Evolutionary conservation across 2,329 filamentous ascomycete genomes (phyloP).

Genomic region (Hymenotorrendiella dingleyae): DNA sequence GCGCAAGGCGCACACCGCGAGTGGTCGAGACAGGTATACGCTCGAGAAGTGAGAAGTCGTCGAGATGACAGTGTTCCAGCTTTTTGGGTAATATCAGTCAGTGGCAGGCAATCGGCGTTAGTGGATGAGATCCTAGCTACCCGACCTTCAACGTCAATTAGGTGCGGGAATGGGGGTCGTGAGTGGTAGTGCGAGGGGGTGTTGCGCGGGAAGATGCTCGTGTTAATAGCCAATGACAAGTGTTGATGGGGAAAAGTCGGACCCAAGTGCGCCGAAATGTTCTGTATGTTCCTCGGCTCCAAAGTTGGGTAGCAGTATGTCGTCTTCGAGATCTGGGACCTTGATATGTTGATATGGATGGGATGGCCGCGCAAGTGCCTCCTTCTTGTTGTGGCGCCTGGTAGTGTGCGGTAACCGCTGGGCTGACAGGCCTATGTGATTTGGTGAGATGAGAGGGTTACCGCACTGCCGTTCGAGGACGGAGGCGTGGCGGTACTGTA

Average conservation of each 20-base stretch:
- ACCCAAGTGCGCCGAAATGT: conserved; percentile 11
- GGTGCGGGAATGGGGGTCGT: too few relatives aligned
- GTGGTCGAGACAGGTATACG: neutral
- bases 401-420: too few relatives aligned
- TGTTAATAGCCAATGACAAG: conserved; percentile 9
- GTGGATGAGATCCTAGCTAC: neutral
- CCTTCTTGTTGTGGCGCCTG: too few relatives aligned
- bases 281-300: conserved; percentile 4
- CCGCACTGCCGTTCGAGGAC: too few relatives aligned
- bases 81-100: conserved; percentile 11
- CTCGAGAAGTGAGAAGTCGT: neutral
- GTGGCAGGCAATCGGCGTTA: too few relatives aligned
- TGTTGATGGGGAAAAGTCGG: conserved; percentile 1
- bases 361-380: neutral
- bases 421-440: too few relatives aligned
- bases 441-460: too few relatives aligned
- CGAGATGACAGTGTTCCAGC: conserved; percentile 1
- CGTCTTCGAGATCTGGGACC: neutral
- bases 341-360: neutral
- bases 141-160: too few relatives aligned
- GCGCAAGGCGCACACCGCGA: conserved; percentile 16
- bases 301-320: neutral
- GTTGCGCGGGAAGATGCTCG: conserved; percentile 3
- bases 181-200: neutral
- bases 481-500: too few relatives aligned